Evolutionary conservation across 2,329 filamentous ascomycete species (phyloP).

Genomic region (Phyllosticta capitalensis): DNA sequence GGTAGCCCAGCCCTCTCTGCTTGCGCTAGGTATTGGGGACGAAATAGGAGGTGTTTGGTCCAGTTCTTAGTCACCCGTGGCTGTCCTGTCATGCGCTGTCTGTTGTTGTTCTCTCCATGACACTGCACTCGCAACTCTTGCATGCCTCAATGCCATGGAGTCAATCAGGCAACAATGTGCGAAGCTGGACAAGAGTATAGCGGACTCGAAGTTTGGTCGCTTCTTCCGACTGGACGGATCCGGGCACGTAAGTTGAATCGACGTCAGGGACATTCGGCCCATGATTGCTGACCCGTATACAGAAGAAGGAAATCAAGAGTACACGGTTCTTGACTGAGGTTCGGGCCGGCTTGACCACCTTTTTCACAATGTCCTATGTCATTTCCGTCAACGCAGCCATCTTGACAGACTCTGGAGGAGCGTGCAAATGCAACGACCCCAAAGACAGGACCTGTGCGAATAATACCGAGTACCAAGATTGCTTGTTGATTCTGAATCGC

Average conservation of each 20-base stretch:
- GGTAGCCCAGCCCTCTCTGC: not conserved
- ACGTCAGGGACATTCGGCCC: slow-evolving; percentile 62
- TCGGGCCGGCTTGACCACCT: slow-evolving; percentile 68
- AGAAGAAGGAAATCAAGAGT: slow-evolving; percentile 62
- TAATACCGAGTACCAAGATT: slow-evolving; percentile 53
- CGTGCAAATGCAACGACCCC: slow-evolving; percentile 56
- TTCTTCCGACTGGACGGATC: slow-evolving; percentile 70
- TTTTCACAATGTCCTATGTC: slow-evolving; percentile 59
- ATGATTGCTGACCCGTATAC: slow-evolving; percentile 62
- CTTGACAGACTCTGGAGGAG: slow-evolving; percentile 55
- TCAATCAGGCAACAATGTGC: slow-evolving; percentile 4
- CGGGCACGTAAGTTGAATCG: slow-evolving; percentile 61
- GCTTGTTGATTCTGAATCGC: slow-evolving; percentile 53
- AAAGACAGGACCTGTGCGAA: slow-evolving; percentile 43
- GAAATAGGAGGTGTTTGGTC: not conserved
- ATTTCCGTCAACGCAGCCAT: slow-evolving; percentile 48
- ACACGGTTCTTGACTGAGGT: slow-evolving; percentile 78
- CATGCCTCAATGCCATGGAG: slow-evolving; percentile 11
- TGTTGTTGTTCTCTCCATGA: not conserved
- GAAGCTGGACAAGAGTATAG: slow-evolving; percentile 13
- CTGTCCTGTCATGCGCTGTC: not conserved
- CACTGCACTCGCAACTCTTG: not conserved
- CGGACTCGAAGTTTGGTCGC: slow-evolving; percentile 28
- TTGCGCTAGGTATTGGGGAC: not conserved
- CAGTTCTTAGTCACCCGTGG: not conserved